Base-by-base conservation (phyloP, 306 rosid genomes). In the Abrus pulchellus region DNA sequence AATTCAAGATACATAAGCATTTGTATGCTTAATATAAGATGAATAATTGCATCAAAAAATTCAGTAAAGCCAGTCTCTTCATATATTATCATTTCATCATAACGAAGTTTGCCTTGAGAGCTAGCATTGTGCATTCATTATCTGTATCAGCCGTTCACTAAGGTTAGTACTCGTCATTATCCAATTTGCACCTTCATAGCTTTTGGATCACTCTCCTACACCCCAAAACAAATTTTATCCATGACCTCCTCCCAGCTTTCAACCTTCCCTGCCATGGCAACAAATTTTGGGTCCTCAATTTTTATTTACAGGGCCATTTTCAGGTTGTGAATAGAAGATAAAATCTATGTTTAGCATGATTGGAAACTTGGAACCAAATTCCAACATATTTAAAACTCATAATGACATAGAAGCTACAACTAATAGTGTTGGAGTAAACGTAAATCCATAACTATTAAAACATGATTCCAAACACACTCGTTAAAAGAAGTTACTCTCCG, bases 141-240 rank as follows among this genome's bases (percentile, higher is more conserved):
- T 48, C 33, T 34, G 38, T 6, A 59, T 34, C 60, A 48, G 45
- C 8, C 69, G 33, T 47, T 71, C 70, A 60, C n/a, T 29, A 64
- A 64, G 68, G 68, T 64, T 54, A 34, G 60, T 40, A 62, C 57
- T 61, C 54, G 41, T 65, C 74, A 13, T 66, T 53, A 14, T 66
- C n/a, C n/a, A n/a, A n/a, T n/a, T n/a, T 50, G 65, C 32, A 5
- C 41, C 74, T 50, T 20, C 9, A 9, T 27, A 36, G 55, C 32
- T 50, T 52, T 77, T 49, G 63, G 36, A 52, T 49, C 74, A 43
- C 74, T 66, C 14, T 32, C 27, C 36, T 49, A 14, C 10, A 28
- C 63, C 33, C 55, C 20, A 12, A 6, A 45, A 47, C 9, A 36
- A 69, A n/a, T 47, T 14, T 32, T 36, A 28, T 79, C 50, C 70